Conservation (phyloP, 2,329 filamentous ascomycete species). For the Cercospora berteroae region DNA sequence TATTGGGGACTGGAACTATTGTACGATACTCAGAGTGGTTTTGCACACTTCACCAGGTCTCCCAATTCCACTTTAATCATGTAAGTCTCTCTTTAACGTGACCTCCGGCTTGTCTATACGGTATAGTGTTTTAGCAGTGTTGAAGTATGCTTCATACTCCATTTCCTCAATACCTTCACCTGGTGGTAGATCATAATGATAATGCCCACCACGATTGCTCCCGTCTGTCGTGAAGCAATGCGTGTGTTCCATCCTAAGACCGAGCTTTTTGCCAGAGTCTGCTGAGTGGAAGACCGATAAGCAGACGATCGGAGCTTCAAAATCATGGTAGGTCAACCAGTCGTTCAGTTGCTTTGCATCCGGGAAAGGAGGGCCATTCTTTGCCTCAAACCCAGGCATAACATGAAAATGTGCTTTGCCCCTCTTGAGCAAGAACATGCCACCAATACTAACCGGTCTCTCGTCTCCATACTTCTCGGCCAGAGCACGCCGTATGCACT, state of each 20-base stretch:
- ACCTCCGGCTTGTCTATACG: conserved; percentile 33
- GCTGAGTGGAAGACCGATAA: conserved; percentile 33
- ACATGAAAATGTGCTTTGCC: conserved; percentile 33
- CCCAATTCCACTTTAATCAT: conserved; percentile 24
- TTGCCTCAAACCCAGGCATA: conserved; percentile 35
- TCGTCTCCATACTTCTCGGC: conserved; percentile 27
- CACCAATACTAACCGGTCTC: conserved; percentile 30
- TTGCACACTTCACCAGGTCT: neutral
- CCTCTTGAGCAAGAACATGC: conserved; percentile 32
- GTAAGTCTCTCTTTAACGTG: conserved; percentile 29
- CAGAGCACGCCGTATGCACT: conserved; percentile 30
- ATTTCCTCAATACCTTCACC: conserved; percentile 29
- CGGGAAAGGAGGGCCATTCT: conserved; percentile 27
- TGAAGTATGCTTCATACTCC: conserved; percentile 37
- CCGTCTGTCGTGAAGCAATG: conserved; percentile 34
- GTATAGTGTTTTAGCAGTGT: conserved; percentile 34
- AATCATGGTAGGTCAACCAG: conserved; percentile 35
- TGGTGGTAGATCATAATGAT: conserved; percentile 31
- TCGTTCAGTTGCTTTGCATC: conserved; percentile 30
- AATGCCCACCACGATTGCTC: conserved; percentile 32
- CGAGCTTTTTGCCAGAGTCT: conserved; percentile 31
- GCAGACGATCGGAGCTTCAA: conserved; percentile 35
- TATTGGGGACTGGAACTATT: neutral
- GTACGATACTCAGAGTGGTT: neutral
- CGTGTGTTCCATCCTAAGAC: conserved; percentile 36